Evolutionary conservation across 352 stramenopile species (phyloP).

Genomic region (Poterioochromonas sp.): DNA sequence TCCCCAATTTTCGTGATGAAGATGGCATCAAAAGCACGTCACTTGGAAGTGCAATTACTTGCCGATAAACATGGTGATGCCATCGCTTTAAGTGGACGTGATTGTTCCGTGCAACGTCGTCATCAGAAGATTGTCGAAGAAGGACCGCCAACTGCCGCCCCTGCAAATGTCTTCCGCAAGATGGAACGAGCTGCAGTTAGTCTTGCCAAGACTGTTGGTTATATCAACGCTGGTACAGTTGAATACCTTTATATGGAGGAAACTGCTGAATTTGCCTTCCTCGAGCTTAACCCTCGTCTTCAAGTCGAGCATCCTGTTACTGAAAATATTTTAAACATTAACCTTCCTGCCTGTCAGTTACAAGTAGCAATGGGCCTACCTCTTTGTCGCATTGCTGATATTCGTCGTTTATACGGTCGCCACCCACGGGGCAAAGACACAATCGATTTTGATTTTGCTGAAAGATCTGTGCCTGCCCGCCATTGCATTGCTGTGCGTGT

Average conservation of each 20-base stretch:
- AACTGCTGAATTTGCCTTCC: constrained; percentile 91
- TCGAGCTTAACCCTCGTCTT: constrained; percentile 98
- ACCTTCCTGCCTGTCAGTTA: constrained; percentile 83
- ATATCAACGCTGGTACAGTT: constrained; percentile 97
- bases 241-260: constrained; percentile 94
- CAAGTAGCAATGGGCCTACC: constrained; percentile 99
- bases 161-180: constrained; percentile 81
- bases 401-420: constrained; percentile 87
- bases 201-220: constrained; percentile 95
- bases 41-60: constrained; percentile 98
- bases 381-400: constrained; percentile 92
- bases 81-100: constrained; percentile 93
- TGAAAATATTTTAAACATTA: constrained; percentile 97
- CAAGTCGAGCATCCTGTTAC: constrained; percentile 98
- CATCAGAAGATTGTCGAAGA: constrained; percentile 99
- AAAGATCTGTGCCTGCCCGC: constrained; percentile 52
- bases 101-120: constrained; percentile 97
- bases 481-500: constrained; percentile 98
- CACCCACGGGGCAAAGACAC: constrained; percentile 70
- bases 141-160: constrained; percentile 82
- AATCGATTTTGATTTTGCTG: constrained; percentile 89
- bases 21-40: constrained; percentile 84
- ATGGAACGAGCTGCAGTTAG: constrained; percentile 97
- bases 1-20: constrained; percentile 99
- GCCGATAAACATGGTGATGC: constrained; percentile 93